Evolutionary conservation across 352 stramenopile genomes (phyloP).

Genomic region (Phytophthora multivora): DNA sequence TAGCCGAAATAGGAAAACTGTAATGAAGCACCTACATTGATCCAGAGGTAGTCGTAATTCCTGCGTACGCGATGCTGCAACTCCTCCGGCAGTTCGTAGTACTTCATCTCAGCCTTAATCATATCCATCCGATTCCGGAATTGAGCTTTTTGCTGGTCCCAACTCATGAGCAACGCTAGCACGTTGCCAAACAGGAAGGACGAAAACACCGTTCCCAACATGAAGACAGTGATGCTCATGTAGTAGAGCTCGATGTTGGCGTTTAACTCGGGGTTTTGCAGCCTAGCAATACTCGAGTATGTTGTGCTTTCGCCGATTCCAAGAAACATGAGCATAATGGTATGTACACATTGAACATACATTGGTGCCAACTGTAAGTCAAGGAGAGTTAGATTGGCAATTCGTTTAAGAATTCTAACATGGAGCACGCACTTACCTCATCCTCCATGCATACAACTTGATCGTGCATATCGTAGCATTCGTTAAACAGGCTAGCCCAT

Average conservation of each 20-base stretch:
- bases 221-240: slow-evolving; percentile 70
- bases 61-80: slow-evolving; percentile 72
- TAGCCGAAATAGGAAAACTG: not conserved
- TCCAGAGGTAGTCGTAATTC: slow-evolving; percentile 89
- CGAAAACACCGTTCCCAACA: slow-evolving; percentile 71
- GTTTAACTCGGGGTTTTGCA: slow-evolving; percentile 46
- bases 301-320: slow-evolving; percentile 69
- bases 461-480: slow-evolving; percentile 45
- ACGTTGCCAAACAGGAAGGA: slow-evolving; percentile 84
- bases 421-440: slow-evolving; percentile 37
- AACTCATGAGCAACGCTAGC: slow-evolving; percentile 78
- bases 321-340: slow-evolving; percentile 82
- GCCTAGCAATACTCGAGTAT: slow-evolving; percentile 59
- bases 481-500: slow-evolving; percentile 74
- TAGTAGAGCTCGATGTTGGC: slow-evolving; percentile 63
- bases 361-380: slow-evolving; percentile 51
- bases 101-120: slow-evolving; percentile 81
- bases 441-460: slow-evolving; percentile 38
- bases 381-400: not conserved
- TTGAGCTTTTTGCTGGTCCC: slow-evolving; percentile 79
- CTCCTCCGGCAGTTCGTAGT: slow-evolving; percentile 80
- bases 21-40: slow-evolving; percentile 56
- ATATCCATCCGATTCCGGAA: slow-evolving; percentile 89
- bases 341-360: slow-evolving; percentile 80
- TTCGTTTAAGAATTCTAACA: not conserved